A percentile compares a stretch with the other conserved stretches of the same genome.
These are phyloP conservation scores for Zhuliangozyma blackwelliae DNA, from an alignment of 1,139 yeast genomes.

Conservation along the genomic window DNA sequence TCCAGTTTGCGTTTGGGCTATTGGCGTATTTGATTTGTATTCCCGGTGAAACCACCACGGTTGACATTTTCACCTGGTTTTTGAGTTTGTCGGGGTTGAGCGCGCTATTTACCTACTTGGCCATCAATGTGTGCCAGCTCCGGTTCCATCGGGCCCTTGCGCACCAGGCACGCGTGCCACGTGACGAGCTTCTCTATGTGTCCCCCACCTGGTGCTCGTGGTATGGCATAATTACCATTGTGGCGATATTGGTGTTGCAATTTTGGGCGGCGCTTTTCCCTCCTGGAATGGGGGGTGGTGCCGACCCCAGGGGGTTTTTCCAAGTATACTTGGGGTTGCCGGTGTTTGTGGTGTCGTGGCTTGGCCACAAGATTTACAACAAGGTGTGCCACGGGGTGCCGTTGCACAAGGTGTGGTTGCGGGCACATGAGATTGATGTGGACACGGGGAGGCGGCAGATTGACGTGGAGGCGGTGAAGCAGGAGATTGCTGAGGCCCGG, in stretches of 20 bases:
- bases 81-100: conserved; percentile 21
- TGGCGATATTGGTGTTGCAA: conserved; percentile 26
- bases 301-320: conserved; percentile 28
- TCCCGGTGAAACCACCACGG: conserved; percentile 16
- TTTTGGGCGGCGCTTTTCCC: conserved; percentile 42
- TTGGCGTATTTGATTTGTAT: conserved; percentile 30
- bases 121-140: conserved; percentile 29
- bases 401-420: conserved; percentile 25
- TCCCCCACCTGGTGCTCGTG: conserved; percentile 27
- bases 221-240: conserved; percentile 25
- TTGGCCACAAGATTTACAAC: conserved; percentile 32
- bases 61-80: conserved; percentile 21
- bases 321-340: conserved; percentile 29
- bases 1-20: conserved; percentile 24
- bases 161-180: conserved; percentile 24
- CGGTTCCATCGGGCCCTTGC: conserved; percentile 28
- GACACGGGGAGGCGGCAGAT: conserved; percentile 41
- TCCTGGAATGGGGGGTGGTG: conserved; percentile 21
- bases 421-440: conserved; percentile 34
- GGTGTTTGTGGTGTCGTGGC: conserved; percentile 23
- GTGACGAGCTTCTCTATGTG: conserved; percentile 28
- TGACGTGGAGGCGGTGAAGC: conserved; percentile 34
- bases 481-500: conserved; percentile 34
- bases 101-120: conserved; percentile 23
- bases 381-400: conserved; percentile 19